phyloP scores from a whole-genome alignment of 495 filamentous ascomycete species.

The Hypoxylon rickii region DNA sequence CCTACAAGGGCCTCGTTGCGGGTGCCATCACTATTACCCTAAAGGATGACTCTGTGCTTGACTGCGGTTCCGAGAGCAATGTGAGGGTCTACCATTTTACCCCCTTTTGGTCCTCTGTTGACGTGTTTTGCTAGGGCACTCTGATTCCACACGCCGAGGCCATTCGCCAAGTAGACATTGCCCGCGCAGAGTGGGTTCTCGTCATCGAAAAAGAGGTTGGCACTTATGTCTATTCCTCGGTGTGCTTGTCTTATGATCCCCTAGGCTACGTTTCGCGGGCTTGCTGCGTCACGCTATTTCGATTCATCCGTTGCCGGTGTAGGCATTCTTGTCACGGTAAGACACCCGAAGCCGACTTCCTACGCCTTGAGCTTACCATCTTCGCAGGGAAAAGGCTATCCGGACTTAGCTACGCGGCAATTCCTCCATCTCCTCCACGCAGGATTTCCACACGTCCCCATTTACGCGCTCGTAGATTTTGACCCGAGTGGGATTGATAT shows the following conservation, averaged over 20 bases:
- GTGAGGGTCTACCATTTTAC: constrained; percentile 14
- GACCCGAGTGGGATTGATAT: constrained; percentile 89
- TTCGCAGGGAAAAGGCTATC: constrained; percentile 84
- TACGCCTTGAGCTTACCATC: constrained; percentile 42
- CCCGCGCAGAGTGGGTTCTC: constrained; percentile 68
- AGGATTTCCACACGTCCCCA: constrained; percentile 44
- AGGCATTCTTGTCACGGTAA: constrained; percentile 72
- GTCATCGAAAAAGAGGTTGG: constrained; percentile 91
- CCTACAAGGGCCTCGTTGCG: constrained; percentile 60
- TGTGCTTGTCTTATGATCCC: neutral
- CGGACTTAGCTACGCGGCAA: constrained; percentile 78
- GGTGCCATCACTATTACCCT: constrained; percentile 36
- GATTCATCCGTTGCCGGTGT: constrained; percentile 52
- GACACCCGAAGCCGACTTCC: constrained; percentile 24
- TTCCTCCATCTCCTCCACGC: constrained; percentile 61
- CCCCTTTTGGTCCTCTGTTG: neutral
- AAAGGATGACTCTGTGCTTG: constrained; percentile 30
- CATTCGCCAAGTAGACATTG: constrained; percentile 58
- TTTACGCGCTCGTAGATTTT: constrained; percentile 78
- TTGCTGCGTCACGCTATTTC: constrained; percentile 61
- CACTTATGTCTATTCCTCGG: neutral
- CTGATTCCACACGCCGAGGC: constrained; percentile 66
- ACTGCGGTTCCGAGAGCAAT: constrained; percentile 38
- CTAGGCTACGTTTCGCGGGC: constrained; percentile 79
- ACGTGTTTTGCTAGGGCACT: constrained; percentile 55